These are phyloP conservation scores for Halophytophthora batemanensis DNA, from an alignment of 352 stramenopile genomes.

Conservation along the genomic window DNA sequence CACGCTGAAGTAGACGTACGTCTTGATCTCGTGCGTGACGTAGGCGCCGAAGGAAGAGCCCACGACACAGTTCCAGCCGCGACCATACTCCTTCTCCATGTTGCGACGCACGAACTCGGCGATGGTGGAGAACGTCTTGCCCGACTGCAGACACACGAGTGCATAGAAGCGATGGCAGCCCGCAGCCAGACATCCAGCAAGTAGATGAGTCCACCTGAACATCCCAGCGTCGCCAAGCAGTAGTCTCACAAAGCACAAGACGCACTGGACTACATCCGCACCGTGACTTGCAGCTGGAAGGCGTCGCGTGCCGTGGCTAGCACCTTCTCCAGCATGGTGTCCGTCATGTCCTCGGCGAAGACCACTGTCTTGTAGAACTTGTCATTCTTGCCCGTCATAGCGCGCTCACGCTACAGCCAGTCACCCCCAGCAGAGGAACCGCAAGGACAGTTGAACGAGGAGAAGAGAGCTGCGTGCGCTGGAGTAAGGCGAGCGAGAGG, in stretches of 20 bases:
- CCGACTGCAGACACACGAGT: constrained; percentile 54
- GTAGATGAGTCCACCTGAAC: neutral
- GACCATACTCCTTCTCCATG: constrained; percentile 92
- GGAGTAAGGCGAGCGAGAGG: too few species aligned
- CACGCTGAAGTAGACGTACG: constrained; percentile 95
- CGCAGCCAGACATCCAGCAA: neutral
- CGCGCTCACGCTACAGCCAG: too few species aligned
- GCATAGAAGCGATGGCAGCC: too few species aligned
- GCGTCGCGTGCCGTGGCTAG: constrained; percentile 87
- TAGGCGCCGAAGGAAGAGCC: constrained; percentile 91
- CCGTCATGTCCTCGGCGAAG: constrained; percentile 94
- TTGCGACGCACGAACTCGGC: constrained; percentile 89
- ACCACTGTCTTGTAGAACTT: constrained; percentile 92
- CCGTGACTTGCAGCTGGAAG: constrained; percentile 89
- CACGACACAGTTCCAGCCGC: constrained; percentile 93
- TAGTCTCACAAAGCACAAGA: neutral
- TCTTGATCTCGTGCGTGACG: constrained; percentile 95
- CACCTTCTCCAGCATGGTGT: constrained; percentile 92
- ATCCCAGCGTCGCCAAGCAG: neutral
- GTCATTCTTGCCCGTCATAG: constrained; percentile 65
- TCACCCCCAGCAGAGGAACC: too few species aligned
- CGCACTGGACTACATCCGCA: neutral
- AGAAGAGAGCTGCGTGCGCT: too few species aligned
- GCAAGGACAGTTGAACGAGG: too few species aligned
- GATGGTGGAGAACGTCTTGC: constrained; percentile 91